phyloP scores from a whole-genome alignment of 1,139 yeast genomes.

The Sugiyamaella xylanicola region DNA sequence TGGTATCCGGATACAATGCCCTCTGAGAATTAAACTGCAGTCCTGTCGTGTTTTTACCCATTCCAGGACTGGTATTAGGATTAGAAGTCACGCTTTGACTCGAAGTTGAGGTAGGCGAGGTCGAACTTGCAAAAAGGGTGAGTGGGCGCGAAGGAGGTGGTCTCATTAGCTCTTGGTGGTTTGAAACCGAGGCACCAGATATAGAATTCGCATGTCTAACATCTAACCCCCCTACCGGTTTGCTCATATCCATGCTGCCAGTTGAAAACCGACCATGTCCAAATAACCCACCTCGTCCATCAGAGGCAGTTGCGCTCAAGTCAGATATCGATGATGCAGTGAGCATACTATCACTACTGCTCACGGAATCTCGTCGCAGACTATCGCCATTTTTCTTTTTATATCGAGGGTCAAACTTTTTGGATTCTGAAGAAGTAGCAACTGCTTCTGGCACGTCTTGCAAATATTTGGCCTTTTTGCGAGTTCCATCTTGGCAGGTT shows the following conservation, averaged over 20 bases:
- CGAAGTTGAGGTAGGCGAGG: conserved; percentile 3
- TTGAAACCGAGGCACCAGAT: neutral
- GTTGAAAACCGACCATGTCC: neutral
- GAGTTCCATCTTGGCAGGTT: conserved; percentile 87
- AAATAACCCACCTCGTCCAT: neutral
- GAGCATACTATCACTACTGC: neutral
- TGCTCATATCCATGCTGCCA: neutral
- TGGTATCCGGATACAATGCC: neutral
- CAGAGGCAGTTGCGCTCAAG: neutral
- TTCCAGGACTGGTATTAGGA: neutral
- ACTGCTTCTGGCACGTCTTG: conserved; percentile 38
- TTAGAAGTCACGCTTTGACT: neutral
- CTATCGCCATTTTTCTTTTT: conserved; percentile 10
- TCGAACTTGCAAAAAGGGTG: conserved; percentile 10
- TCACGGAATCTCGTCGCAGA: neutral
- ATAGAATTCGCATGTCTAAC: neutral
- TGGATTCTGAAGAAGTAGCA: conserved; percentile 26
- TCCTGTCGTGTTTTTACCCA: too few relatives aligned
- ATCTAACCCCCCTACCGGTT: neutral
- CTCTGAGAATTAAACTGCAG: neutral
- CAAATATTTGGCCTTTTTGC: conserved; percentile 82
- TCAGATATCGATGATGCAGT: neutral
- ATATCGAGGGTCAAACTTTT: conserved; percentile 31
- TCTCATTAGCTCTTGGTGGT: conserved; percentile 14
- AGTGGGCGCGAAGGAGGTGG: conserved; percentile 11